Base-by-base conservation (phyloP, 2,329 filamentous ascomycete species). In the Leptographium lundbergii region DNA sequence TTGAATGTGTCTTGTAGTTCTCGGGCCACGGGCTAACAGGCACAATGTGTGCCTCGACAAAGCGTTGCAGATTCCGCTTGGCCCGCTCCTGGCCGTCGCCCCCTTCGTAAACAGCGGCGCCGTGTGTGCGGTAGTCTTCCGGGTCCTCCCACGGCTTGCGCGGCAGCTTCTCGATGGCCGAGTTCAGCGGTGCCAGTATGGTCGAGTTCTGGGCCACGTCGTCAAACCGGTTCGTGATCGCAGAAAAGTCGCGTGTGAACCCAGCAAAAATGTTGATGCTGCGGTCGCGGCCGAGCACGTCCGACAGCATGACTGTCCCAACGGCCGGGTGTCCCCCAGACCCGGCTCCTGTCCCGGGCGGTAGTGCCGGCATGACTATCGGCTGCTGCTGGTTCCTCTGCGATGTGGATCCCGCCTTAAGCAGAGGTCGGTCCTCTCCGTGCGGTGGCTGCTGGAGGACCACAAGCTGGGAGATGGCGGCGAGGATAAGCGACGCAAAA, bases 101-200 rank as follows among this genome's bases (percentile, higher is more conserved):
- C 0, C 91, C 91, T 54, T 87, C 82, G 68, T 96, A 96, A 1
- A 87, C 89, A 36, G 84, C 73, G 1, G 79, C 77, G 0, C 89
- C 90, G 4, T 87, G 73, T 1, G 71, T 71, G 4, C 77, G 74
- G 69, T 94, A 92, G 64, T 96, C 91, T 57, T 79, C 72, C 0
- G 87, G 82, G 63, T 91, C 77, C 66, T 88, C 89, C 89, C 89
- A 95, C 0, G 91, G 91, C 71, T 96, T 97, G 57, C 87, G 79
- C 0, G 91, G 88, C 27, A 97, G 75, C 0, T 73, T 75, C 64
- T 88, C 87, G 67, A 99, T 83, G 3, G 86, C 90, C 22, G 81
- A 84, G 76, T 99, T 97, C 58, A 88, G 75, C 0, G 94, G 94
- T 6, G 91, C 92, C 3, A 97, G 82, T 27, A 97, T 84, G 2